Evolutionary conservation across 495 filamentous ascomycete species (phyloP).

Genomic region (Darksidea phi): DNA sequence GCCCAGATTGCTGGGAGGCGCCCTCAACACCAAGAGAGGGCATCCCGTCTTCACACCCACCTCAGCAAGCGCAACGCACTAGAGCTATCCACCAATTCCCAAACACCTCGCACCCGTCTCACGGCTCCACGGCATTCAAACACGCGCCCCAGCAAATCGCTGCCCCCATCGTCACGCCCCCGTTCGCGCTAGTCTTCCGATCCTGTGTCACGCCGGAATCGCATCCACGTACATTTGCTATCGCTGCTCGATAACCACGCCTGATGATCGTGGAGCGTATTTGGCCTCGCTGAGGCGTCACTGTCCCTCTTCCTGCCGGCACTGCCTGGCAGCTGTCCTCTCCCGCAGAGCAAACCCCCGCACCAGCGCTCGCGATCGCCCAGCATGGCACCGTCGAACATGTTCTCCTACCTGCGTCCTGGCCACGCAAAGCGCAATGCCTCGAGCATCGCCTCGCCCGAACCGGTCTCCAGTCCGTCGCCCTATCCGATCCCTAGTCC

Average conservation of each 20-base stretch:
- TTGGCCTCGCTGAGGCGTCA: conserved; percentile 30
- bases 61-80: too few relatives aligned
- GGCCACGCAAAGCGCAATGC: conserved; percentile 40
- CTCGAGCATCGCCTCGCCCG: conserved; percentile 25
- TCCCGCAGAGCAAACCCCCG: conserved; percentile 7
- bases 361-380: not conserved
- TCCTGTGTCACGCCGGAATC: conserved; percentile 25
- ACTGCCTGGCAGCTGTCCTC: not conserved
- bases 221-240: not conserved
- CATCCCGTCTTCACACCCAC: too few relatives aligned
- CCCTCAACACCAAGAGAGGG: too few relatives aligned
- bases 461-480: conserved; percentile 10
- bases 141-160: not conserved
- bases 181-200: conserved; percentile 13
- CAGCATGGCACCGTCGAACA: conserved; percentile 37
- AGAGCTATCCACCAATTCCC: not conserved
- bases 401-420: conserved; percentile 48
- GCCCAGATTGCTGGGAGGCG: too few relatives aligned
- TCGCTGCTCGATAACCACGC: conserved; percentile 1
- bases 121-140: not conserved
- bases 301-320: not conserved
- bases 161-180: not conserved
- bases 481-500: conserved; percentile 11
- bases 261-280: conserved; percentile 27
- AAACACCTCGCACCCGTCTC: not conserved